These are phyloP conservation scores for Neonectria faginata DNA, from an alignment of 2,329 filamentous ascomycete species.

Conservation along the genomic window DNA sequence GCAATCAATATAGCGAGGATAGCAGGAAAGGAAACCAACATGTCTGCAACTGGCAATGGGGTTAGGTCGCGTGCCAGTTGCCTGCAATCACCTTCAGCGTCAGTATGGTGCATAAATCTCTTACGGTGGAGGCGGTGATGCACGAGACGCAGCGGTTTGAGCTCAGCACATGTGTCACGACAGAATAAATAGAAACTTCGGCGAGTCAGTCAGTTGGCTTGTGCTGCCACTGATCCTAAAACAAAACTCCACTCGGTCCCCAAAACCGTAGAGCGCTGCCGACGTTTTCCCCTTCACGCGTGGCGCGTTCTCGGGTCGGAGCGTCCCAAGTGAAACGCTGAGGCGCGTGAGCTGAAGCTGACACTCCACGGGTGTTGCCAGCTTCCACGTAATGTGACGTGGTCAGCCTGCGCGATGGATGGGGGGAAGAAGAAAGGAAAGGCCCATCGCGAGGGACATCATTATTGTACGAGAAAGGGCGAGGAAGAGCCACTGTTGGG, in stretches of 20 bases:
- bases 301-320: conserved; percentile 5
- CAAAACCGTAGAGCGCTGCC: background rate
- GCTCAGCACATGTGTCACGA: background rate
- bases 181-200: background rate
- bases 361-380: conserved; percentile 10
- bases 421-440: background rate
- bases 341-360: conserved; percentile 5
- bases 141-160: background rate
- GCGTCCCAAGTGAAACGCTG: conserved; percentile 12
- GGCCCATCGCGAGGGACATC: background rate
- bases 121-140: background rate
- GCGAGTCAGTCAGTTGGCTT: background rate
- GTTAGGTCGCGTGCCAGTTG: background rate
- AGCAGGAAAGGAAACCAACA: background rate
- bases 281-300: background rate
- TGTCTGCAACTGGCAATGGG: background rate
- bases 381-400: conserved; percentile 13
- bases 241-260: background rate
- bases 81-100: background rate
- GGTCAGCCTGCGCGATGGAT: background rate
- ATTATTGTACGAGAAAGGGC: background rate
- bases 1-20: background rate
- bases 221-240: background rate
- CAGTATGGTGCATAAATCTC: background rate
- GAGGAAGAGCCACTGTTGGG: conserved; percentile 1